A percentile compares a stretch with the other conserved stretches of the same genome.
These are phyloP conservation scores for Rutidosis leptorrhynchoides DNA, from an alignment of 129 eudicot genomes.

Conservation along the genomic window DNA sequence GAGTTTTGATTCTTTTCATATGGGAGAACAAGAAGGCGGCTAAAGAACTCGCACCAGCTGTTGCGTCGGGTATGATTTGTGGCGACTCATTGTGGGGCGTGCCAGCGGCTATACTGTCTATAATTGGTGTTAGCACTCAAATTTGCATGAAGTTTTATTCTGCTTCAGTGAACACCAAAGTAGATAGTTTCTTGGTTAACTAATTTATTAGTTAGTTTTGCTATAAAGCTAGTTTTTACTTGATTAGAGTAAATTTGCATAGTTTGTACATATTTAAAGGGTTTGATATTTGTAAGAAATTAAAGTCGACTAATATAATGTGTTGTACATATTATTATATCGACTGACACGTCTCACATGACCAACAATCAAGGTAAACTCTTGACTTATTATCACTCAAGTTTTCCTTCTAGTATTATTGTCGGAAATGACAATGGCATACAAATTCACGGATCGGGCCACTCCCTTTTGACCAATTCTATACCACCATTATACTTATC, in stretches of 20 bases:
- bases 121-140: slow-evolving; percentile 52
- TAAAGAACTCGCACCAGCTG: slow-evolving; percentile 45
- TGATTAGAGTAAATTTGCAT: no score
- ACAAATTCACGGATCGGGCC: no score
- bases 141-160: slow-evolving; percentile 62
- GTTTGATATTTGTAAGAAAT: background rate
- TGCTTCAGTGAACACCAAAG: slow-evolving; percentile 25
- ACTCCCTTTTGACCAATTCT: no score
- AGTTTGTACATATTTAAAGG: background rate
- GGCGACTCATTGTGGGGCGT: slow-evolving; percentile 73
- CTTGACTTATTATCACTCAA: no score
- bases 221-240: background rate
- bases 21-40: slow-evolving; percentile 50
- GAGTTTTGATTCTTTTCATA: slow-evolving; percentile 48
- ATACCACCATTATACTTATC: no score
- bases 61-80: slow-evolving; percentile 70
- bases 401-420: no score
- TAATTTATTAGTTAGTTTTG: background rate
- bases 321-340: no score
- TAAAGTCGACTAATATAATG: no score
- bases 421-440: no score
- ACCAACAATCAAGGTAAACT: no score
- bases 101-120: slow-evolving; percentile 54
- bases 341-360: no score
- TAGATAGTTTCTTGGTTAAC: slow-evolving; percentile 18